These are phyloP conservation scores for Aspergillus carlsbadensis DNA, from an alignment of 495 filamentous ascomycete species.

Conservation along the genomic window DNA sequence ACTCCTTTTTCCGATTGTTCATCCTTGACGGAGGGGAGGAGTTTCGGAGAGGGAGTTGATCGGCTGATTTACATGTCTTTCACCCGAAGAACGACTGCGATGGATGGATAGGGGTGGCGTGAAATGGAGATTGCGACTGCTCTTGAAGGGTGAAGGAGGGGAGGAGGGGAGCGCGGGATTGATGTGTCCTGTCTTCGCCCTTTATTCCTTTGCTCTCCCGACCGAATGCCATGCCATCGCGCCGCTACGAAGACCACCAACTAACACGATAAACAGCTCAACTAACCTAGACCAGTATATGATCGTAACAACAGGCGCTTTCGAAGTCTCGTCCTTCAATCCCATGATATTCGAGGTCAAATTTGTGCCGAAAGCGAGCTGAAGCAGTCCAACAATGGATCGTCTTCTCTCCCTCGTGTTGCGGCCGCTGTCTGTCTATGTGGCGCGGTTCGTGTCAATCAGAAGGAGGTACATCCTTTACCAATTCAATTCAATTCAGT, in stretches of 20 bases:
- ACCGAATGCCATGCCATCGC: no score
- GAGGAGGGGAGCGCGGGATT: not conserved
- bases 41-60: not conserved
- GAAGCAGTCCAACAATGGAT: constrained; percentile 17
- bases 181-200: not conserved
- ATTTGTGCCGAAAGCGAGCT: constrained; percentile 41
- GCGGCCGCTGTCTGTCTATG: constrained; percentile 38
- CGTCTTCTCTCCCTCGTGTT: constrained; percentile 47
- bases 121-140: no score
- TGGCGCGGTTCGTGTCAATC: constrained; percentile 52
- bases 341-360: constrained; percentile 53
- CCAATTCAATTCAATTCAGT: no score
- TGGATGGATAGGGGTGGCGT: no score
- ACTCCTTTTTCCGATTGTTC: no score
- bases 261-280: not conserved
- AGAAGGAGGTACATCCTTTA: constrained; percentile 48
- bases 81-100: not conserved
- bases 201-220: no score
- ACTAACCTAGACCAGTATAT: not conserved
- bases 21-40: not conserved
- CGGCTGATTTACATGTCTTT: constrained; percentile 1
- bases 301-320: constrained; percentile 28
- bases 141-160: no score
- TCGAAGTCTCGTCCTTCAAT: constrained; percentile 52
- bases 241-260: not conserved